Conservation (phyloP, 2,329 filamentous ascomycete genomes). For the Paraphaeosphaeria sporulosa region DNA sequence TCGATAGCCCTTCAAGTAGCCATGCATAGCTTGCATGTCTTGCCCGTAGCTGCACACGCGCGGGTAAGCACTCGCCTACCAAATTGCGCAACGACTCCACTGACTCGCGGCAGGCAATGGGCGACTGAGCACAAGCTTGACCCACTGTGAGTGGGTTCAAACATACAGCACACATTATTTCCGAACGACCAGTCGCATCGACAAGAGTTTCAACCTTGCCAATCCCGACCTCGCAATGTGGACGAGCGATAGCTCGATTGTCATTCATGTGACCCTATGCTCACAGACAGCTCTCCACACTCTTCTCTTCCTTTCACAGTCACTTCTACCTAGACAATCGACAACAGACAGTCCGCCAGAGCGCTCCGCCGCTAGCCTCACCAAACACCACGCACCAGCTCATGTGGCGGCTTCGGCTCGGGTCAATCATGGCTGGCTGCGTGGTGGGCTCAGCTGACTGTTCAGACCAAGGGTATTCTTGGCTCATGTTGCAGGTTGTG, state of each 20-base stretch:
- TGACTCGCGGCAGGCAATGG: neutral
- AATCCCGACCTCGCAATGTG: neutral
- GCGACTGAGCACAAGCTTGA: neutral
- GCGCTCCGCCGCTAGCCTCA: constrained; percentile 11
- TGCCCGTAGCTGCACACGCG: neutral
- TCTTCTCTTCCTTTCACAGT: neutral
- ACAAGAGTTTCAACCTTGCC: neutral
- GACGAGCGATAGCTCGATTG: neutral
- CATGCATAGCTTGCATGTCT: neutral
- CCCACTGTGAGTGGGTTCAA: neutral
- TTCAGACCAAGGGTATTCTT: neutral
- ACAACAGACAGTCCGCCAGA: constrained; percentile 5
- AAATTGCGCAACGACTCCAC: neutral
- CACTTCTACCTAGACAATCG: neutral
- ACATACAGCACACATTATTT: neutral
- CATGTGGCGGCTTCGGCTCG: constrained; percentile 9
- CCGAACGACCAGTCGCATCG: neutral
- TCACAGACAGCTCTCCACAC: neutral
- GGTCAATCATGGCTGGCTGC: constrained; percentile 11
- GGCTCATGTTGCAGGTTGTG: constrained; percentile 8
- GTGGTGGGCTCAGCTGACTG: constrained; percentile 3
- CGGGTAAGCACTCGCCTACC: neutral
- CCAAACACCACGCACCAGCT: constrained; percentile 3
- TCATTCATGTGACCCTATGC: neutral
- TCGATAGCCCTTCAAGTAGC: neutral